Evolutionary conservation across 192 early-diverging fungal genomes (phyloP), one percentile per base, ranked within the genome.

Genomic region (Coemansia sp.): DNA sequence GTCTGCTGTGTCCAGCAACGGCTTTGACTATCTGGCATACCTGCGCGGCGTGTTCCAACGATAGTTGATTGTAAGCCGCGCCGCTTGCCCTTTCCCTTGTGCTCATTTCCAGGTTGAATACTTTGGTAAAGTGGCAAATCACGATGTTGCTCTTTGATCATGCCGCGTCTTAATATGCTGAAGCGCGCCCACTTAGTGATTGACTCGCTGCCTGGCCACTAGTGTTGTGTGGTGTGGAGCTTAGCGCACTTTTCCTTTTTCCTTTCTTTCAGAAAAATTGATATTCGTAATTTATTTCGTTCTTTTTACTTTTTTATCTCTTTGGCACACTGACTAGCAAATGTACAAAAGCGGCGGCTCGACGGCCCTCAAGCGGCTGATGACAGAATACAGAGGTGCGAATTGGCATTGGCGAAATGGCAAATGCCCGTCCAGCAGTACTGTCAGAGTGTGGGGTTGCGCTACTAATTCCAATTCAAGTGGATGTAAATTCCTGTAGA

Each of bases 331-430:
- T 53, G 42, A 42, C 19, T 38, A 26, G 13, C 8, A 38, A 61
- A 80, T 77, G 73, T 71, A 77, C 65, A 70, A 78, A 46, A 67
- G 76, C 49, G 68, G 74, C 48, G 85, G 86, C 46, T 82, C 88
- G 13, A 88, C 91, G 21, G 90, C 91, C 30, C 66, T 93, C 32
- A 92, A 90, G 77, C 83, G 93, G 51, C 78, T 96, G 40, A 92
- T 93, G 90, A 92, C 85, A 9, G 94, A 96, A 65, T 96, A 96
- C 74, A 85, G 79, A 80, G 90, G 89, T 88, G 55, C 29, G 51
- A 7, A 30, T 47, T 30, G 15, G 45, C 45, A 30, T n/a, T 30
- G 30, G 26, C 15, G 18, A 2, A 17, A 26, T 45, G 6, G 11
- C 11, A 26, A 30, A 30, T 47, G 27, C n/a, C n/a, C n/a, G 14